Percentiles rank a stretch among this genome's conserved stretches.
phyloP scores from a whole-genome alignment of 2,329 filamentous ascomycete genomes.

The Metarhizium album region DNA sequence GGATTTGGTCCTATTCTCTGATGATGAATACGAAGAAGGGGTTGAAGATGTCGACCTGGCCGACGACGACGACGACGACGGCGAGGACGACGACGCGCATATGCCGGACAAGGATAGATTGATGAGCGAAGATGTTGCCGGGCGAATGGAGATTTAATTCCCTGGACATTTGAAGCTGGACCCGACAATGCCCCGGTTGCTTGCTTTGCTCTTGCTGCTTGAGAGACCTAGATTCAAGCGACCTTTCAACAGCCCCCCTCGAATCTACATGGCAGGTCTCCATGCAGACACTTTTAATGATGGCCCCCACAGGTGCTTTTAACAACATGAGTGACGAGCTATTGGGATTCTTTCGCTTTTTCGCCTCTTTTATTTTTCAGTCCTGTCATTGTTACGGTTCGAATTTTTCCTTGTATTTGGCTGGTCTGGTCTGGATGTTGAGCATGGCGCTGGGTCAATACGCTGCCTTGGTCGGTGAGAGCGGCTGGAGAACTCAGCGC shows the following conservation, averaged over 20 bases:
- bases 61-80: constrained; percentile 32
- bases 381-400: constrained; percentile 9
- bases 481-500: constrained; percentile 19
- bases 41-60: constrained; percentile 29
- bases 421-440: constrained; percentile 5
- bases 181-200: neutral
- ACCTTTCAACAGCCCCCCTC: neutral
- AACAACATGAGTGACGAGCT: neutral
- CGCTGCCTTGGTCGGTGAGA: constrained; percentile 27
- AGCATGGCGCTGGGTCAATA: constrained; percentile 17
- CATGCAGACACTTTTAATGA: neutral
- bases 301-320: neutral
- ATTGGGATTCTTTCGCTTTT: neutral
- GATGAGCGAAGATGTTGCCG: constrained; percentile 53
- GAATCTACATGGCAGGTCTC: neutral
- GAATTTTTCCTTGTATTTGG: too few species aligned
- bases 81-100: constrained; percentile 30
- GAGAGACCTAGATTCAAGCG: neutral
- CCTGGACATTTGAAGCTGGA: neutral
- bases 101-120: constrained; percentile 36
- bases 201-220: neutral
- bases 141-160: constrained; percentile 49
- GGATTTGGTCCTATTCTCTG: constrained; percentile 42
- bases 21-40: constrained; percentile 33
- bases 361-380: neutral